Base-by-base conservation (phyloP, 2,329 filamentous ascomycete species). In the Sporothrix luriei region DNA sequence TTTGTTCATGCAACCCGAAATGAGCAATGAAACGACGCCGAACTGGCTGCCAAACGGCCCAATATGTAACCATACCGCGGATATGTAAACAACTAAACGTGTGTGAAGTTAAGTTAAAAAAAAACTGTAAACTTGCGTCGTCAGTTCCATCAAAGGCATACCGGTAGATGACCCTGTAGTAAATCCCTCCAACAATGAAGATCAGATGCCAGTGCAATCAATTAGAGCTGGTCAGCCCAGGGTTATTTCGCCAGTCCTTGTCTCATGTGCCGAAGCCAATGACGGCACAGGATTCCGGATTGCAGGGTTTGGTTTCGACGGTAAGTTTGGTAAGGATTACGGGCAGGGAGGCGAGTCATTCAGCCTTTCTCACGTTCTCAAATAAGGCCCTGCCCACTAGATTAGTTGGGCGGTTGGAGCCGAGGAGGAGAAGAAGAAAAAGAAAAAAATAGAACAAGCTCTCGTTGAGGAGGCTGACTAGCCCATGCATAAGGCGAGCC, bases 251-350 rank as follows among this genome's bases (percentile, higher is more conserved):
- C 33, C 55, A 29, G 57, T 21, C 38, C 21, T 55, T 38, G 64
- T 66, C 49, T 52, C 64, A 66, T 55, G 49, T 66, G 65, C 51
- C 65, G 49, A 55, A 54, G 65, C 49, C 29, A 40, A 55, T 21
- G 26, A 64, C 43, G 61, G 61, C 26, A 16, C 51, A 29, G 21
- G 6, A 26, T 21, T 26, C 51, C 21, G 21, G 10, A 52, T 21
- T 59, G 2, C 38, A 61, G 57, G 38, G 57, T 46, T 43, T 13
- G 14, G 43, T 26, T 46, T 16, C 57, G 33, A 33, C 6, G 6
- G 19, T 38, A 61, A 33, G 57, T 21, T 26, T 46, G 38, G 55
- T 59, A 46, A n/a, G 57, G 38, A 61, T 61, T n/a, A 46, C 19
- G n/a, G 38, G 10, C 57, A 46, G 21, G 57, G 57, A 46, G 38